Conservation (phyloP, 257 asterid genomes). For the Solanum dulcamara region DNA sequence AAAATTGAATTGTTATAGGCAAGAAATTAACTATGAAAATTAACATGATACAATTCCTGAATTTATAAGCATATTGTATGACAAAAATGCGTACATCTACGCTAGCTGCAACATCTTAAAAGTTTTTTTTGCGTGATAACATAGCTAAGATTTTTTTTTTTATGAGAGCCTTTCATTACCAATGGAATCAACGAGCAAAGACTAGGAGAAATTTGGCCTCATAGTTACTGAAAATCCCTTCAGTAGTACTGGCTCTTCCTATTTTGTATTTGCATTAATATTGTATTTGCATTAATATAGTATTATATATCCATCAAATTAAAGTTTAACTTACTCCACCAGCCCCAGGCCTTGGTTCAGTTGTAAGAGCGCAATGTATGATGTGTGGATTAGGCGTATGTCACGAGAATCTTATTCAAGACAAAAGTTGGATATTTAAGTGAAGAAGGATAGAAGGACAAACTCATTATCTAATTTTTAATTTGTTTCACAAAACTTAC, state of each 20-base stretch:
- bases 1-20: neutral
- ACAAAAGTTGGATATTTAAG: neutral
- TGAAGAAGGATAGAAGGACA: neutral
- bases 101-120: neutral
- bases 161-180: neutral
- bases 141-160: neutral
- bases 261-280: neutral
- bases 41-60: neutral
- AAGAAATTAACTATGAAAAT: neutral
- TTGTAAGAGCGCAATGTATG: neutral
- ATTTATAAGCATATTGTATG: neutral
- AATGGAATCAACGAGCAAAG: neutral
- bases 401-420: neutral
- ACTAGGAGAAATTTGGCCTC: neutral
- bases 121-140: neutral
- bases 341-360: neutral
- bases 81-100: neutral
- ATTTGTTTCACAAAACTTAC: neutral
- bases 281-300: neutral
- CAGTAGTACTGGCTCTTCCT: neutral
- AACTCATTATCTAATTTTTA: neutral
- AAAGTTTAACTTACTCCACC: neutral
- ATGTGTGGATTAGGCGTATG: neutral
- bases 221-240: neutral
- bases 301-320: neutral